Base-by-base conservation (phyloP, 106 monocot species). In the Acorus calamus region DNA sequence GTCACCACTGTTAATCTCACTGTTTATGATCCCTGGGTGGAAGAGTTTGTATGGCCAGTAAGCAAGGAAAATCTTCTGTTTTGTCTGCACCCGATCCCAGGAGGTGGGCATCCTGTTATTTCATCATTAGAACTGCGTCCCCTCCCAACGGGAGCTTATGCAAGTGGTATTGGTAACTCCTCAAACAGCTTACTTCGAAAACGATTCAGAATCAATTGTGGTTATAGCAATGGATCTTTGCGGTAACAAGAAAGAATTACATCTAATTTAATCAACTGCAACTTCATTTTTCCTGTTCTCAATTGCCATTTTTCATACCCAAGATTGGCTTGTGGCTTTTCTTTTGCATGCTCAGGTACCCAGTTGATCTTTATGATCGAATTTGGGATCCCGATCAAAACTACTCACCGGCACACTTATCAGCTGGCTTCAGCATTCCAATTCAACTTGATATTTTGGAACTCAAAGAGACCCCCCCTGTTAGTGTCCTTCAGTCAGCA, bases 121-220 rank as follows among this genome's bases (percentile, higher is more conserved):
- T 82, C 81, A 12, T 82, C 81, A 3, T 48, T 82, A 11, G 81
- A 82, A 48, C 59, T 82, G 11, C 69, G 81, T n/a, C 77, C 77
- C 13, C 65, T 82, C 52, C 81, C 81, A 6, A 60, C 55, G 11
- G 69, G 69, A 52, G 64, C 81, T 51, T 82, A 82, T 28, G 60
- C 49, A 42, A 28, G 60, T 46, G n/a, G 52, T 55, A 51, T 59
- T 2, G 11, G 47, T 54, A 60, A 46, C 7, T 48, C 6, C 49
- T 46, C 47, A 56, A 61, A 55, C 14, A 65, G 49, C 56, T 62
- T 73, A n/a, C 59, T 77, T 59, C 66, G 77, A 54, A 82, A 82
- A 62, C 57, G 69, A 41, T 82, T 73, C 57, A 64, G 81, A 13
- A 74, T 82, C 7, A 77, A 69, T 49, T 82, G 81, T 56, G 81